Percentiles rank a stretch among this genome's conserved stretches.
Conservation (phyloP, 2,329 filamentous ascomycete species). For the Colletotrichum sp. region DNA sequence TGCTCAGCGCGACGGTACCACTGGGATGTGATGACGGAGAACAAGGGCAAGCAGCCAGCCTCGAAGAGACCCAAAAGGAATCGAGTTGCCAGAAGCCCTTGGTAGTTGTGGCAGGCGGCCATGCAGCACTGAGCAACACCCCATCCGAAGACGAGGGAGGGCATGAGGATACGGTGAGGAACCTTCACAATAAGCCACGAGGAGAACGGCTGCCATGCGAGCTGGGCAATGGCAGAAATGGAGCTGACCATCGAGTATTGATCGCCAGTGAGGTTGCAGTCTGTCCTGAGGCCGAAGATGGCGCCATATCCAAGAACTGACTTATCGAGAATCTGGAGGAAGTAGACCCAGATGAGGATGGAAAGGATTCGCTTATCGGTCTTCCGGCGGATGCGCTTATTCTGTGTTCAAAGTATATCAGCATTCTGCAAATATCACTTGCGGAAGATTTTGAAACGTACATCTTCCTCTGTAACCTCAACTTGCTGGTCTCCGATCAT, state of each 20-base stretch:
- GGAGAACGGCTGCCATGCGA: conserved; percentile 66
- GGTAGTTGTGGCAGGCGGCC: conserved; percentile 22
- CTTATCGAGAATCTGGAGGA: conserved; percentile 65
- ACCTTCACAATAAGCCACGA: conserved; percentile 66
- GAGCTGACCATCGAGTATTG: conserved; percentile 64
- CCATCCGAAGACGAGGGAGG: conserved; percentile 50
- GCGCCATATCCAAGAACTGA: conserved; percentile 61
- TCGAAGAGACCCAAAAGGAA: conserved; percentile 28
- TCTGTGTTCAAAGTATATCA: conserved; percentile 32
- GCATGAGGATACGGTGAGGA: conserved; percentile 64
- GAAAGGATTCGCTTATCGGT: conserved; percentile 64
- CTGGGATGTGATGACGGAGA: conserved; percentile 51
- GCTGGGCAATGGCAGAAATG: conserved; percentile 63
- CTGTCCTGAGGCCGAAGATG: conserved; percentile 57
- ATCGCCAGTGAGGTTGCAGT: conserved; percentile 54
- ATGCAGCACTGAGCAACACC: conserved; percentile 44
- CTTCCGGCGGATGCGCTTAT: conserved; percentile 62
- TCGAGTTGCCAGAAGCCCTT: conserved; percentile 23
- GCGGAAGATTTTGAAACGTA: neutral
- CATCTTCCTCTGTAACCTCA: conserved; percentile 39
- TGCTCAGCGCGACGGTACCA: conserved; percentile 61
- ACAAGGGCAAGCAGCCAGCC: conserved; percentile 44
- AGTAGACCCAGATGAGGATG: conserved; percentile 64
- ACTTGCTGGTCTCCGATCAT: conserved; percentile 19
- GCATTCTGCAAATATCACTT: neutral